Conservation (phyloP, 768 basidiomycete species). For the Pisolithus tinctorius region DNA sequence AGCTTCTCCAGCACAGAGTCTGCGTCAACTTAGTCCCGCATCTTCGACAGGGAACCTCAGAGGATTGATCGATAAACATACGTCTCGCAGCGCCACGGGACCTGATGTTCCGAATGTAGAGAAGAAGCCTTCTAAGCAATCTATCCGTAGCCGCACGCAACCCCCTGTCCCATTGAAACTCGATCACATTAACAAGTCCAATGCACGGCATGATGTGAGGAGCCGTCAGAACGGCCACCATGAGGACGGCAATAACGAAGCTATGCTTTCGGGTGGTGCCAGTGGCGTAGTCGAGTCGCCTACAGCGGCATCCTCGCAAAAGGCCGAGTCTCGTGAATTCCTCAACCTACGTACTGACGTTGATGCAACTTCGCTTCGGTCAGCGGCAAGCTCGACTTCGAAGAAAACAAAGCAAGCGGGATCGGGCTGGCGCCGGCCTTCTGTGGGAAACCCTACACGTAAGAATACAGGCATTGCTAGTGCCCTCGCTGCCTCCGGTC, state of each 20-base stretch:
- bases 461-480: conserved; percentile 56
- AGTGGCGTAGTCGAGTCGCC: conserved; percentile 18
- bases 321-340: conserved; percentile 15
- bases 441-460: conserved; percentile 12
- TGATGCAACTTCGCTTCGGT: conserved; percentile 21
- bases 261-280: not conserved
- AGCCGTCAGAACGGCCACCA: conserved; percentile 11
- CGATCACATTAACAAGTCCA: conserved; percentile 6
- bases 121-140: conserved; percentile 19
- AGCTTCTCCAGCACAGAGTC: conserved; percentile 4
- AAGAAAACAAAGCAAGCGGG: conserved; percentile 13
- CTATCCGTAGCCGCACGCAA: conserved; percentile 21
- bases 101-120: conserved; percentile 4
- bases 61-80: conserved; percentile 19
- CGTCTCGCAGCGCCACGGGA: not conserved
- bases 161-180: conserved; percentile 22
- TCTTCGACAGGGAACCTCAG: conserved; percentile 27
- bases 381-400: conserved; percentile 19
- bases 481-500: conserved; percentile 59
- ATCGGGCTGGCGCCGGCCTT: conserved; percentile 7
- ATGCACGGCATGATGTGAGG: conserved; percentile 7
- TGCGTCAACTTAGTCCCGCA: conserved; percentile 23
- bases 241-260: conserved; percentile 11
- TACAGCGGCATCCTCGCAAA: conserved; percentile 5
- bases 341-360: conserved; percentile 11